These are phyloP conservation scores for Salix exigua DNA, from an alignment of 345 rosid genomes.

Conservation along the genomic window DNA sequence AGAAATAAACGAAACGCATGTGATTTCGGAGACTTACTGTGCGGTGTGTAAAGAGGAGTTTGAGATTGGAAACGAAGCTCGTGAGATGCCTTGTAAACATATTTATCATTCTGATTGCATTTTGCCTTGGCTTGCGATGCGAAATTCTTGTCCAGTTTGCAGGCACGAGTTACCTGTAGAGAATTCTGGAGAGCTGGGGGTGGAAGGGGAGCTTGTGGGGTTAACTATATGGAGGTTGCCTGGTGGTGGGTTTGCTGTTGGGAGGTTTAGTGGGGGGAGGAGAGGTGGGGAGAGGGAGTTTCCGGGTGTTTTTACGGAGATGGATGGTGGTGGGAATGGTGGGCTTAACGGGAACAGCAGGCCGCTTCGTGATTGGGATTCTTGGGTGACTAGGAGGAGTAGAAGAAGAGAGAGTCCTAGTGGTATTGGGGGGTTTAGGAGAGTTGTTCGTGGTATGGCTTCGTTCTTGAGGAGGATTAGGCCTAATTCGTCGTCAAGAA, in stretches of 20 bases:
- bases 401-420: conserved; percentile 18
- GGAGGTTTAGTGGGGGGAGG: conserved; percentile 52
- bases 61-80: conserved; percentile 49
- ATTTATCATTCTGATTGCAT: conserved; percentile 70
- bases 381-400: conserved; percentile 46
- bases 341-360: background rate
- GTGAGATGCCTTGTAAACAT: conserved; percentile 83
- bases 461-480: conserved; percentile 56
- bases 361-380: conserved; percentile 30
- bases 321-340: conserved; percentile 59
- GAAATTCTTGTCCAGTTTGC: conserved; percentile 78
- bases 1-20: conserved; percentile 40
- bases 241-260: conserved; percentile 82
- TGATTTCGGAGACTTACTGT: conserved; percentile 49
- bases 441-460: conserved; percentile 54
- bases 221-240: conserved; percentile 81
- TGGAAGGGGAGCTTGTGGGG: conserved; percentile 43
- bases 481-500: conserved; percentile 15
- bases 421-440: conserved; percentile 32
- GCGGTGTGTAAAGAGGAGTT: conserved; percentile 73
- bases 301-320: conserved; percentile 62
- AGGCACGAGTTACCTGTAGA: conserved; percentile 50
- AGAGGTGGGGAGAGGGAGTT: conserved; percentile 40
- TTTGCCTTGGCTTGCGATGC: conserved; percentile 60
- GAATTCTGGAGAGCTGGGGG: conserved; percentile 12